Conservation (phyloP, 2,329 filamentous ascomycete genomes). For the Cordyceps pruinosa region DNA sequence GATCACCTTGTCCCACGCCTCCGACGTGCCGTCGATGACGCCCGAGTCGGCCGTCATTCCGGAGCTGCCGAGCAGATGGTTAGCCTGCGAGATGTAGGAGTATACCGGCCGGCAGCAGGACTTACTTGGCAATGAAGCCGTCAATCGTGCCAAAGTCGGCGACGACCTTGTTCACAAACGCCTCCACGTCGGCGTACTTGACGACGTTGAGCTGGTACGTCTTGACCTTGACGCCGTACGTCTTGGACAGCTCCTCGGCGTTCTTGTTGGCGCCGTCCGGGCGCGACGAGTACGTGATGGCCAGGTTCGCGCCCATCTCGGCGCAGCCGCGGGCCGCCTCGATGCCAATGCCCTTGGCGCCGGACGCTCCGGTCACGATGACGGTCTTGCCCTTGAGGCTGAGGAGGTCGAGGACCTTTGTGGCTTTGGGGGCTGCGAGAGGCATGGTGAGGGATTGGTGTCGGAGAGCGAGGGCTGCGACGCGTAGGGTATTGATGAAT, state of each 20-base stretch:
- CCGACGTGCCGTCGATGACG: slow-evolving; percentile 59
- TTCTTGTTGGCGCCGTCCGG: slow-evolving; percentile 62
- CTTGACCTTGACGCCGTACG: slow-evolving; percentile 62
- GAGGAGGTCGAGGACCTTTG: slow-evolving; percentile 58
- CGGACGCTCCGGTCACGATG: slow-evolving; percentile 63
- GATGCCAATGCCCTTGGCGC: slow-evolving; percentile 63
- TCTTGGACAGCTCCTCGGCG: slow-evolving; percentile 54
- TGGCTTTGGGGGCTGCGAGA: slow-evolving; percentile 49
- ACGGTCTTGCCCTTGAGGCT: slow-evolving; percentile 67
- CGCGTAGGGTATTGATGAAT: not conserved
- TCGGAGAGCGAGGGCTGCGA: not conserved
- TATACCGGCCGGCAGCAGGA: not conserved
- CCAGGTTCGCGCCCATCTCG: slow-evolving; percentile 64
- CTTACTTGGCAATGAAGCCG: slow-evolving; percentile 68
- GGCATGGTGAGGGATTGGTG: slow-evolving; percentile 36
- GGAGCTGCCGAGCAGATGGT: slow-evolving; percentile 37
- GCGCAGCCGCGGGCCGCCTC: slow-evolving; percentile 62
- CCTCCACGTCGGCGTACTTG: slow-evolving; percentile 44
- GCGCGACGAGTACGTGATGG: slow-evolving; percentile 65
- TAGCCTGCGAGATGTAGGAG: not conserved
- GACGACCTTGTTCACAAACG: slow-evolving; percentile 55
- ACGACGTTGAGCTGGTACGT: slow-evolving; percentile 54
- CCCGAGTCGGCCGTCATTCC: slow-evolving; percentile 63
- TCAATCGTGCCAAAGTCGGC: slow-evolving; percentile 69
- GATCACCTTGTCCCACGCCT: slow-evolving; percentile 60